Conservation (phyloP, 306 rosid species). For the Delonix regia region DNA sequence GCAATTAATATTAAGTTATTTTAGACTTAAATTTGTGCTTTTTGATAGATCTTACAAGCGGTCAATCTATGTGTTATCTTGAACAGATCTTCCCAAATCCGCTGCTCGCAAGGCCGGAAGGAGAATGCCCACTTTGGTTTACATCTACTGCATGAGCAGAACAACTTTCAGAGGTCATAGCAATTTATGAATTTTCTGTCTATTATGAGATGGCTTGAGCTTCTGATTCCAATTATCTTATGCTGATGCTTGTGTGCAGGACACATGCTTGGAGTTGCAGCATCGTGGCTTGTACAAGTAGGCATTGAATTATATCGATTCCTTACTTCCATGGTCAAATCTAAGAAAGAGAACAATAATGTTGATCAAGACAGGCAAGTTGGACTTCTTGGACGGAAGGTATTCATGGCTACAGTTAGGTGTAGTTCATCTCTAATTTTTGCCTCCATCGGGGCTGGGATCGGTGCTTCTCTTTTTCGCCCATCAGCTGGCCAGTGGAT, state of each 20-base stretch:
- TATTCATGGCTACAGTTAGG: slow-evolving; percentile 54
- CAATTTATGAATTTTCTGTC: background rate
- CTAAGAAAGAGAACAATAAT: slow-evolving; percentile 44
- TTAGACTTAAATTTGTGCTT: background rate
- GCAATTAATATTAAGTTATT: background rate
- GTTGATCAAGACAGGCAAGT: slow-evolving; percentile 43
- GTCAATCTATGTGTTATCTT: slow-evolving; percentile 23
- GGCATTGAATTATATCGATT: slow-evolving; percentile 70
- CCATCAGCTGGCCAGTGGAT: slow-evolving; percentile 87
- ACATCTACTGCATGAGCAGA: slow-evolving; percentile 65
- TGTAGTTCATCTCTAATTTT: slow-evolving; percentile 72
- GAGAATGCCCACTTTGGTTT: slow-evolving; percentile 62
- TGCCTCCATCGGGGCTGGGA: slow-evolving; percentile 87
- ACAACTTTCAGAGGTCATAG: slow-evolving; percentile 78
- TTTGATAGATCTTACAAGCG: background rate
- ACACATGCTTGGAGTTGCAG: slow-evolving; percentile 87
- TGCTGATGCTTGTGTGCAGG: slow-evolving; percentile 50
- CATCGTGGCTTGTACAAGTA: slow-evolving; percentile 87
- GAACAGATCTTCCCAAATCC: slow-evolving; percentile 75
- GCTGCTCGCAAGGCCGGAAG: slow-evolving; percentile 82
- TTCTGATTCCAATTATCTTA: slow-evolving; percentile 34
- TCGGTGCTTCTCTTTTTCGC: slow-evolving; percentile 71
- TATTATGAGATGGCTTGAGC: slow-evolving; percentile 20
- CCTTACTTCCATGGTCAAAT: slow-evolving; percentile 26
- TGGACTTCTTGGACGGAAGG: slow-evolving; percentile 55